These are phyloP conservation scores for Calonectria ilicicola DNA, from an alignment of 2,329 filamentous ascomycete genomes.

Conservation along the genomic window DNA sequence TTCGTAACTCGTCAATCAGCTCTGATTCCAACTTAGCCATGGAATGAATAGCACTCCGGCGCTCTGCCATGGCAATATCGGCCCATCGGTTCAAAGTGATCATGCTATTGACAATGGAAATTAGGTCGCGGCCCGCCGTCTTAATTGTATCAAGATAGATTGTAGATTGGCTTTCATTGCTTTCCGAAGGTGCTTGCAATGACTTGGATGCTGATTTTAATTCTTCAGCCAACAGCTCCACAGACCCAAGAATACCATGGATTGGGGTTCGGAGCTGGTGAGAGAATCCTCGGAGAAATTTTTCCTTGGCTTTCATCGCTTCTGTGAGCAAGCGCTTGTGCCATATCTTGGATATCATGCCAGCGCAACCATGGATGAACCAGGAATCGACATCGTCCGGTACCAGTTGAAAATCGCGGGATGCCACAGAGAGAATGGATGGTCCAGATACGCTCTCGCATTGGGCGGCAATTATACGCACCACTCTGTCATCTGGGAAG, in stretches of 20 bases:
- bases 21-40: slow-evolving; percentile 28
- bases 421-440: slow-evolving; percentile 52
- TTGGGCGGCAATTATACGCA: slow-evolving; percentile 52
- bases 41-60: slow-evolving; percentile 42
- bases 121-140: slow-evolving; percentile 55
- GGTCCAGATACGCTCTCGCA: slow-evolving; percentile 48
- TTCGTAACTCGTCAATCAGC: slow-evolving; percentile 25
- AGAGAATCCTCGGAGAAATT: slow-evolving; percentile 58
- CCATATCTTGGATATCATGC: slow-evolving; percentile 51
- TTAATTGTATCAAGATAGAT: slow-evolving; percentile 50
- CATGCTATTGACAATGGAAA: slow-evolving; percentile 58
- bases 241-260: slow-evolving; percentile 56
- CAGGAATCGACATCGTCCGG: slow-evolving; percentile 61
- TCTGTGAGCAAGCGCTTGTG: slow-evolving; percentile 54
- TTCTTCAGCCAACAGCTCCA: slow-evolving; percentile 56
- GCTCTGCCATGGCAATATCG: slow-evolving; percentile 44
- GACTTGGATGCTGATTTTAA: slow-evolving; percentile 36
- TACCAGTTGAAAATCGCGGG: slow-evolving; percentile 55
- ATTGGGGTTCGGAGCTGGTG: slow-evolving; percentile 62
- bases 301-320: slow-evolving; percentile 56
- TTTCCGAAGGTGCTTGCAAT: slow-evolving; percentile 4
- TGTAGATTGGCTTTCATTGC: slow-evolving; percentile 6
- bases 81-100: slow-evolving; percentile 56
- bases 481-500: slow-evolving; percentile 40
- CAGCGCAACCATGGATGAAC: slow-evolving; percentile 56